Base-by-base conservation (phyloP, 208 protist genomes). In the Leishmania tropica region DNA sequence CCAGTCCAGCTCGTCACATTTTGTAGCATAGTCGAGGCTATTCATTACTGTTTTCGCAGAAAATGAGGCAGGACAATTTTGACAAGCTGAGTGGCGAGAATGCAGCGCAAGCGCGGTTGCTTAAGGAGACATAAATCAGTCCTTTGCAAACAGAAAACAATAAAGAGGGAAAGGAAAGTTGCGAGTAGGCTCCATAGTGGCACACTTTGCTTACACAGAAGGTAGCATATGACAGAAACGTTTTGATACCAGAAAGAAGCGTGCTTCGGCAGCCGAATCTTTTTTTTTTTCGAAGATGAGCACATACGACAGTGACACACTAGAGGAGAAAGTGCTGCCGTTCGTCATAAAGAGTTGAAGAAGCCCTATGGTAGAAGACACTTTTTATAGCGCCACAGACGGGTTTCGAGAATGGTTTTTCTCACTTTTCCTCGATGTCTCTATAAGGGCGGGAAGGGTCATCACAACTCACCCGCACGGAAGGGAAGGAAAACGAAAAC, bases 1-100 rank as follows among this genome's bases (percentile, higher is more conserved):
- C 31, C 78, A 54, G 21, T 85, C 78, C 13, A 85, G 60, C 67
- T 85, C 82, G 21, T 54, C 78, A 62, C 67, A 80, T 48, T 79
- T 68, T 7, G 53, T 40, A 17, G 56, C 56, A 31, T 79, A 75
- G 28, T 79, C 19, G 4, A 8, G 4, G 51, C 17, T 4, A 48
- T 51, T 65, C 73, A 85, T 85, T 8, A 15, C 53, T n/a, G 19
- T 28, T 21, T 53, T 54, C 40, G 21, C 37, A 31, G 21, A 13
- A 68, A 65, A 37, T n/a, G 15, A 40, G 1, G 31, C 19, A 60
- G 45, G 48, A 71, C 56, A 77, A 74, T 37, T 6, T 75, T 11
- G 48, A 7, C 54, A 31, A 7, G 31, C 21, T 40, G 58, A 76
- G 31, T 5, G 65, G 31, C 53, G 54, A 70, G 45, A 83, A 73